phyloP scores from a whole-genome alignment of 2,329 filamentous ascomycete genomes.

The Gremmenia infestans region DNA sequence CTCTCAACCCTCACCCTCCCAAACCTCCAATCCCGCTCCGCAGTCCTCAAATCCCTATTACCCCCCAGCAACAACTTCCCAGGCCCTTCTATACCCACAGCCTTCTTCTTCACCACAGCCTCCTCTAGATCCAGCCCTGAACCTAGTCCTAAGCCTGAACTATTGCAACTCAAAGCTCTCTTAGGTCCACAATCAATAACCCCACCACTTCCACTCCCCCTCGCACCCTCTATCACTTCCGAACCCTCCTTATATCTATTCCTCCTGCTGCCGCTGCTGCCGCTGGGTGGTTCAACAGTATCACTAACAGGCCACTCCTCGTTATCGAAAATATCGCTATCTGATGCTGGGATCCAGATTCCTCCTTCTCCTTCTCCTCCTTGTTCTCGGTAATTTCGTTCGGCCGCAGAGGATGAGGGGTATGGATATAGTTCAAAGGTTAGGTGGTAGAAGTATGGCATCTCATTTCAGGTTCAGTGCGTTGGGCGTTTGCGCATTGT shows the following conservation, averaged over 20 bases:
- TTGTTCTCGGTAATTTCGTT: neutral
- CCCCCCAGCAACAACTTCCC: too few relatives aligned
- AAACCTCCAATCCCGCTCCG: conserved; percentile 72
- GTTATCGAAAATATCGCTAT: conserved; percentile 39
- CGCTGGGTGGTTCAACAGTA: conserved; percentile 6
- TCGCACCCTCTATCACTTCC: too few relatives aligned
- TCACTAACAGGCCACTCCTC: conserved; percentile 16
- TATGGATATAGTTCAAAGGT: conserved; percentile 57
- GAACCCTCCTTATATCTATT: neutral
- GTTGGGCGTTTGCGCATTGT: neutral
- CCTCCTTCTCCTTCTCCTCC: conserved; percentile 1
- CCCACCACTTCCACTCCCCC: too few relatives aligned
- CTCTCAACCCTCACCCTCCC: conserved; percentile 74
- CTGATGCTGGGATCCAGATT: conserved; percentile 47
- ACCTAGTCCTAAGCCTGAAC: too few relatives aligned
- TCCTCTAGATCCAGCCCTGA: too few relatives aligned
- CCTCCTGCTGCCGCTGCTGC: neutral
- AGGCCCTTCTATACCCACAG: too few relatives aligned
- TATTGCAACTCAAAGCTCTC: conserved; percentile 6
- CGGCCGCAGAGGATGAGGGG: conserved; percentile 5
- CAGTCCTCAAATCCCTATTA: conserved; percentile 34
- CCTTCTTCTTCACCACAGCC: too few relatives aligned
- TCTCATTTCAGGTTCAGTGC: conserved; percentile 8
- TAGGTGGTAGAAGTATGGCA: conserved; percentile 55
- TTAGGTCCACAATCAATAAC: conserved; percentile 30